Evolutionary conservation across 164 flowering plant species (phyloP).

Genomic region (Macadamia integrifolia): DNA sequence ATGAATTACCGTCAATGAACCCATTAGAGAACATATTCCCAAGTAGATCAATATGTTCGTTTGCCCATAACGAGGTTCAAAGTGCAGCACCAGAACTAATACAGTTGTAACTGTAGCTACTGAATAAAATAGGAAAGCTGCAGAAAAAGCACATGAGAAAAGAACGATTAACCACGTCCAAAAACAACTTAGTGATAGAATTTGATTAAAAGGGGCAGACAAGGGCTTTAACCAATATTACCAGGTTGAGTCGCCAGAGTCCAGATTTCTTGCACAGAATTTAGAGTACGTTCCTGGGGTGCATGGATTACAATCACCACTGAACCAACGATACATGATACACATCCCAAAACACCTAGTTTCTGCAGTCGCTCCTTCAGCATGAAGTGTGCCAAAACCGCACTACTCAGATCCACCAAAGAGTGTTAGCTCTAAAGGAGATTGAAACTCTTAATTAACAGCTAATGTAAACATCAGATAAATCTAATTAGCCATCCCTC

Average conservation of each 20-base stretch:
- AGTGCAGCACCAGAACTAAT: constrained; percentile 61
- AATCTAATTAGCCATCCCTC: neutral
- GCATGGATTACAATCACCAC: constrained; percentile 92
- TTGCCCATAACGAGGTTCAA: constrained; percentile 88
- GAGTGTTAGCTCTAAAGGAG: constrained; percentile 11
- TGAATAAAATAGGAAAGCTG: constrained; percentile 78
- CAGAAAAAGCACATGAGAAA: constrained; percentile 2
- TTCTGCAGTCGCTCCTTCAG: constrained; percentile 71
- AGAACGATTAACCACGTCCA: constrained; percentile 3
- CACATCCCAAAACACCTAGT: constrained; percentile 77
- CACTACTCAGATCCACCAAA: constrained; percentile 42
- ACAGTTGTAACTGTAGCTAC: constrained; percentile 53
- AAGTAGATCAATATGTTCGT: constrained; percentile 78
- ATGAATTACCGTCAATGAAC: constrained; percentile 71
- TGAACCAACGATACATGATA: constrained; percentile 90
- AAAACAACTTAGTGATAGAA: neutral
- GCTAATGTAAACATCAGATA: neutral
- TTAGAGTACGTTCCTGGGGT: constrained; percentile 75
- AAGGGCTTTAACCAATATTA: constrained; percentile 11
- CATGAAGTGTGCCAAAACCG: constrained; percentile 82
- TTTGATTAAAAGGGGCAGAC: neutral
- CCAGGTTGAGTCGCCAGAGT: constrained; percentile 83
- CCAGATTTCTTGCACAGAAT: constrained; percentile 83
- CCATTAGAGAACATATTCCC: constrained; percentile 88
- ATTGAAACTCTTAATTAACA: neutral